These are phyloP conservation scores for Penicillium samsonianum DNA, from an alignment of 495 filamentous ascomycete genomes.

Conservation along the genomic window DNA sequence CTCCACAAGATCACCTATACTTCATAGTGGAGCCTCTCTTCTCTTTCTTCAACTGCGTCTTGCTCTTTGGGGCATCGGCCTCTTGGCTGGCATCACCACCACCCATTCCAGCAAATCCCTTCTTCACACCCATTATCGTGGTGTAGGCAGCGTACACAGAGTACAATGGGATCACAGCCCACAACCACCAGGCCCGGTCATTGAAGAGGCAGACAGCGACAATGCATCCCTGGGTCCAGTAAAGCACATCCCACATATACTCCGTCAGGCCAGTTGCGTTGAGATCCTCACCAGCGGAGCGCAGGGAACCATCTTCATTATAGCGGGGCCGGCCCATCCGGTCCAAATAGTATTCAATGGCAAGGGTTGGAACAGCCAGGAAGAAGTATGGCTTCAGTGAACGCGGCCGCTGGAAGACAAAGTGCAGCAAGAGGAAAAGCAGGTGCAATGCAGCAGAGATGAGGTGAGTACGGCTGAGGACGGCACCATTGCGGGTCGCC, in stretches of 20 bases:
- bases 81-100: conserved; percentile 29
- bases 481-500: conserved; percentile 72
- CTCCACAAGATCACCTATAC: conserved; percentile 37
- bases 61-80: conserved; percentile 47
- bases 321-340: conserved; percentile 76
- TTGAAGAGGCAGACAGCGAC: conserved; percentile 66
- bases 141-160: conserved; percentile 67
- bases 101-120: conserved; percentile 62
- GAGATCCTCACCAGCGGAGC: conserved; percentile 81
- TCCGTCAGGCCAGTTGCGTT: conserved; percentile 88
- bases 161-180: conserved; percentile 68
- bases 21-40: conserved; percentile 55
- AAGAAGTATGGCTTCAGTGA: conserved; percentile 71
- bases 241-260: conserved; percentile 96
- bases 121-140: conserved; percentile 63
- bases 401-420: conserved; percentile 63
- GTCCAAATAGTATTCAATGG: conserved; percentile 83
- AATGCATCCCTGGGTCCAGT: conserved; percentile 80
- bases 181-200: conserved; percentile 77
- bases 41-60: conserved; percentile 64
- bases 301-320: conserved; percentile 64
- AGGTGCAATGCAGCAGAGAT: conserved; percentile 68
- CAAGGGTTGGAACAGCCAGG: conserved; percentile 69
- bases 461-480: conserved; percentile 77
- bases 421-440: conserved; percentile 71